Percentiles rank a stretch among this genome's conserved stretches.
phyloP scores from a whole-genome alignment of 345 rosid species.

The Camelina neglecta region DNA sequence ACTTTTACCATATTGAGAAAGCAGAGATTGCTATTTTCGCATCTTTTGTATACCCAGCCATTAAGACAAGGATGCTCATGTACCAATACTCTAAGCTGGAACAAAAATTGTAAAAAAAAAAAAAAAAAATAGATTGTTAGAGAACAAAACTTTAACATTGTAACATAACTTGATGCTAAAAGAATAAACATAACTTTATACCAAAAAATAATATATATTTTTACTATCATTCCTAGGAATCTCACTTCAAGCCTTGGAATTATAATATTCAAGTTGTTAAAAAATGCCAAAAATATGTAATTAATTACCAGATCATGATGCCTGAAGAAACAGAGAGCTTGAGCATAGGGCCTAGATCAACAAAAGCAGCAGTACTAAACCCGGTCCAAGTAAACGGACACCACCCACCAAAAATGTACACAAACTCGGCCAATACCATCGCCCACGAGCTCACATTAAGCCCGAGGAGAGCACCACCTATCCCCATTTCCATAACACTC shows the following conservation, averaged over 20 bases:
- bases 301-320: conserved; percentile 59
- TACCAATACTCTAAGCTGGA: conserved; percentile 68
- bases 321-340: conserved; percentile 72
- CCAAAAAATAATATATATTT: neutral
- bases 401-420: conserved; percentile 68
- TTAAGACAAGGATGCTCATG: conserved; percentile 53
- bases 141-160: neutral
- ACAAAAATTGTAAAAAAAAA: neutral
- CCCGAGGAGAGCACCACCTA: conserved; percentile 57
- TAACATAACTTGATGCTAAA: neutral
- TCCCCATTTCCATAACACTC: conserved; percentile 49
- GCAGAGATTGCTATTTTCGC: conserved; percentile 59
- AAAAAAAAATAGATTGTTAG: neutral
- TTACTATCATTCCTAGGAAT: neutral
- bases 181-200: neutral
- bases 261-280: neutral
- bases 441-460: conserved; percentile 53
- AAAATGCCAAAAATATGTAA: neutral
- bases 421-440: conserved; percentile 50
- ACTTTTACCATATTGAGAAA: conserved; percentile 57
- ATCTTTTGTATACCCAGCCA: conserved; percentile 61
- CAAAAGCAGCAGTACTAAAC: conserved; percentile 53
- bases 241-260: neutral
- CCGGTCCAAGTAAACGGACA: conserved; percentile 79
- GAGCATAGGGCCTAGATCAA: conserved; percentile 53